Conservation (phyloP, 495 filamentous ascomycete species). For the Penicillium coprophilum region DNA sequence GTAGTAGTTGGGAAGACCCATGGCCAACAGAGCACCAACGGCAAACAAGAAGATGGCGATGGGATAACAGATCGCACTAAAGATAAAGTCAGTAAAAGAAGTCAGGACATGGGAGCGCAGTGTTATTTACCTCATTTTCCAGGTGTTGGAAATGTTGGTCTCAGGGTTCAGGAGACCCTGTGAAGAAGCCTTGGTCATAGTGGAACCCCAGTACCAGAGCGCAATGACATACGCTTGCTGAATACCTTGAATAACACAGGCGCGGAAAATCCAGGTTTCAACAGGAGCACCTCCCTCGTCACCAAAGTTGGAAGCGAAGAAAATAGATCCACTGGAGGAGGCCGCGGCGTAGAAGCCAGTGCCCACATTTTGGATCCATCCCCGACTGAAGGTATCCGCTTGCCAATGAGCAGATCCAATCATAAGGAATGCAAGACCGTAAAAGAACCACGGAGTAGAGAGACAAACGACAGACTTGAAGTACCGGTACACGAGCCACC, state of each 20-base stretch:
- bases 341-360: conserved; percentile 47
- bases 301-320: conserved; percentile 53
- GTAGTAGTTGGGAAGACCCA: conserved; percentile 50
- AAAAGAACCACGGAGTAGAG: conserved; percentile 61
- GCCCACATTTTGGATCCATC: conserved; percentile 50
- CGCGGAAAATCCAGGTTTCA: conserved; percentile 51
- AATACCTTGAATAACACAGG: conserved; percentile 49
- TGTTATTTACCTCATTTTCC: conserved; percentile 46
- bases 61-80: conserved; percentile 43
- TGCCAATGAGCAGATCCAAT: conserved; percentile 62
- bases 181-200: conserved; percentile 35
- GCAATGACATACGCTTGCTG: conserved; percentile 51
- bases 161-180: conserved; percentile 35
- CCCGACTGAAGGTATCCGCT: conserved; percentile 38
- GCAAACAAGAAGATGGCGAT: conserved; percentile 42
- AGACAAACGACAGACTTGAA: conserved; percentile 62
- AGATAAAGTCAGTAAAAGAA: conserved; percentile 18
- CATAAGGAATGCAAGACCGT: conserved; percentile 63
- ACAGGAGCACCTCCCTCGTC: conserved; percentile 51
- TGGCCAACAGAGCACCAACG: conserved; percentile 40
- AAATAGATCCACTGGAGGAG: conserved; percentile 50
- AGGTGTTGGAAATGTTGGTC: conserved; percentile 38
- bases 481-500: conserved; percentile 65
- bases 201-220: conserved; percentile 53
- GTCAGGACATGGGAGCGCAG: not conserved